A percentile compares a stretch with the other conserved stretches of the same genome.
Conservation (phyloP, 1,139 yeast genomes). For the Diutina sp. region DNA sequence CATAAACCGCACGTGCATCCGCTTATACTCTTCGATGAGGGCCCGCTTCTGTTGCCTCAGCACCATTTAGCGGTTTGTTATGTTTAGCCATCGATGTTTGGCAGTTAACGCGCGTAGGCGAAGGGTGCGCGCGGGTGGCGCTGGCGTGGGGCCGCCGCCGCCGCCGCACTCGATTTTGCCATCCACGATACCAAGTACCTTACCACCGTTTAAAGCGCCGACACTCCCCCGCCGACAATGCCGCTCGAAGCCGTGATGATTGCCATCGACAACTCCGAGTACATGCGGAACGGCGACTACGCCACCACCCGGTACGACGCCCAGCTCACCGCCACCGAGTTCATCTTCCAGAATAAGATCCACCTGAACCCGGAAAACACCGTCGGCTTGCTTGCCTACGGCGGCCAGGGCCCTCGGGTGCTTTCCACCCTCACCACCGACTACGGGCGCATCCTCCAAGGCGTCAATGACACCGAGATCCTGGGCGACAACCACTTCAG, state of each 20-base stretch:
- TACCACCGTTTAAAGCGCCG: not conserved
- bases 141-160: no score
- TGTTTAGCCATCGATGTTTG: no score
- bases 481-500: slow-evolving; percentile 58
- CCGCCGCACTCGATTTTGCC: not conserved
- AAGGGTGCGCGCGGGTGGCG: not conserved
- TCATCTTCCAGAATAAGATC: slow-evolving; percentile 75
- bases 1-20: not conserved
- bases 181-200: not conserved
- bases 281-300: slow-evolving; percentile 91
- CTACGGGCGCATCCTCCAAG: slow-evolving; percentile 79
- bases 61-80: not conserved
- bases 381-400: slow-evolving; percentile 81
- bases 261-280: slow-evolving; percentile 91
- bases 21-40: not conserved
- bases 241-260: slow-evolving; percentile 95
- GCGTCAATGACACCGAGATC: slow-evolving; percentile 72
- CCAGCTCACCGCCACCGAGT: slow-evolving; percentile 84
- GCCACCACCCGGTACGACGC: slow-evolving; percentile 85
- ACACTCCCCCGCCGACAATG: slow-evolving; percentile 27
- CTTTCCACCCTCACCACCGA: slow-evolving; percentile 81
- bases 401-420: slow-evolving; percentile 78
- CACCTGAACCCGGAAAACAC: slow-evolving; percentile 89
- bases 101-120: not conserved
- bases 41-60: not conserved